A percentile compares a stretch with the other conserved stretches of the same genome.
Evolutionary conservation across 208 protist species (phyloP).

Genomic region (Trypanosoma cruzi): DNA sequence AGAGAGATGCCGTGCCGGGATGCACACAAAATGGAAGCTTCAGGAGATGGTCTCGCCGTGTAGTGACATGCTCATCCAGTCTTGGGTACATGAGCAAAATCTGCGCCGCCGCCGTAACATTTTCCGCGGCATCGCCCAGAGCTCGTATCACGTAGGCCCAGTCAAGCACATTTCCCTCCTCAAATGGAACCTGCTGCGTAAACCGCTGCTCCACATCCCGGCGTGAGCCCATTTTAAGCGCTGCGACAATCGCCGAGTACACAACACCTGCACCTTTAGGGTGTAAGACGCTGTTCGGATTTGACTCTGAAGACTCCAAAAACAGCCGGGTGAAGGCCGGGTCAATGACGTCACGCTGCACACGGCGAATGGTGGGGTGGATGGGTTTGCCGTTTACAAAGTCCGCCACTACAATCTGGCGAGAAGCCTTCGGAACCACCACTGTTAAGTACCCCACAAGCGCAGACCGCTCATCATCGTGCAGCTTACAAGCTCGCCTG

Average conservation of each 20-base stretch:
- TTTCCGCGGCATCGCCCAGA: conserved; percentile 53
- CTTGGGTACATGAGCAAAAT: conserved; percentile 94
- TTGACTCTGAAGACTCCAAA: conserved; percentile 44
- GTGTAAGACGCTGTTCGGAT: conserved; percentile 76
- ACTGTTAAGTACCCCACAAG: conserved; percentile 94
- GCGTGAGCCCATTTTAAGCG: conserved; percentile 65
- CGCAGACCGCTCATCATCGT: conserved; percentile 88
- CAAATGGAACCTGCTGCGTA: conserved; percentile 51
- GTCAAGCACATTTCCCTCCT: conserved; percentile 65
- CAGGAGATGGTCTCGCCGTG: conserved; percentile 97
- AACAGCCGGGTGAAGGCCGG: conserved; percentile 74
- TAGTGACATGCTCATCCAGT: conserved; percentile 97
- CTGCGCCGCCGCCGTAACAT: conserved; percentile 61
- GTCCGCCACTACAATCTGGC: conserved; percentile 59
- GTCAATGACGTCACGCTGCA: conserved; percentile 54
- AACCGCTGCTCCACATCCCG: conserved; percentile 64
- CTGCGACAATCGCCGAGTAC: conserved; percentile 61
- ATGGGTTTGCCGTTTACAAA: conserved; percentile 76
- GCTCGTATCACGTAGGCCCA: conserved; percentile 46
- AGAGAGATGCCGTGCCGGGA: conserved; percentile 89
- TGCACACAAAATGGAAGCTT: conserved; percentile 99
- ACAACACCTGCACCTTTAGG: conserved; percentile 68
- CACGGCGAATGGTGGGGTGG: conserved; percentile 75
- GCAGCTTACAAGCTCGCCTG: conserved; percentile 80
- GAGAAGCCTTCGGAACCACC: conserved; percentile 58